These are phyloP conservation scores for Lactifluus subvellereus DNA, from an alignment of 768 basidiomycete genomes.

Conservation along the genomic window DNA sequence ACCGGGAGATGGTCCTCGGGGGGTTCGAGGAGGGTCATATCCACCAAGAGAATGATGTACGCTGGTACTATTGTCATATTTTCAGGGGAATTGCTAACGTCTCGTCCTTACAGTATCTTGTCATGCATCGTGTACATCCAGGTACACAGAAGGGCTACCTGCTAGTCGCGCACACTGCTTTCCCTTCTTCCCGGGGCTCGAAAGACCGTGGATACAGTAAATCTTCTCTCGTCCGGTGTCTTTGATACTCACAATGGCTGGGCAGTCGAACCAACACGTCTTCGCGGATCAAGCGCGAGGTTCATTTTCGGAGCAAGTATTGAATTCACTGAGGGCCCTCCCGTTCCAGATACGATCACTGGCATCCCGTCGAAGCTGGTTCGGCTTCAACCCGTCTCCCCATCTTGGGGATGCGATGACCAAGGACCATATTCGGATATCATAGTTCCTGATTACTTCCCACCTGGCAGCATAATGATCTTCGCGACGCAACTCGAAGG, in stretches of 20 bases:
- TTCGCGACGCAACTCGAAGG: constrained; percentile 83
- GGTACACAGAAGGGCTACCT: constrained; percentile 86
- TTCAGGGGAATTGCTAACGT: neutral
- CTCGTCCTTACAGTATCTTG: constrained; percentile 65
- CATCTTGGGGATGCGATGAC: constrained; percentile 55
- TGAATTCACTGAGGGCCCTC: constrained; percentile 53
- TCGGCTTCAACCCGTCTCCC: constrained; percentile 53
- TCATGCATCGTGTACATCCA: constrained; percentile 88
- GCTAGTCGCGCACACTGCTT: constrained; percentile 88
- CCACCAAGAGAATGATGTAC: constrained; percentile 91
- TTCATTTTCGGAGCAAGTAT: constrained; percentile 79
- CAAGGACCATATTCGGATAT: constrained; percentile 75
- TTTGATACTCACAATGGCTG: neutral
- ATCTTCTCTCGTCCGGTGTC: constrained; percentile 27
- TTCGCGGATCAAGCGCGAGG: constrained; percentile 70
- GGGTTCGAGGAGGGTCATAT: constrained; percentile 91
- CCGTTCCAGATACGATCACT: constrained; percentile 48
- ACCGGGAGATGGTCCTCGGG: constrained; percentile 86
- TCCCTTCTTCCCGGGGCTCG: constrained; percentile 56
- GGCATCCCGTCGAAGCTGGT: constrained; percentile 69
- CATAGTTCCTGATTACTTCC: constrained; percentile 79
- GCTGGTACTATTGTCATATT: neutral
- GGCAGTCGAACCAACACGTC: constrained; percentile 76
- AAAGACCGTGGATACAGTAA: constrained; percentile 77
- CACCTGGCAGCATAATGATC: constrained; percentile 92